A percentile compares a stretch with the other conserved stretches of the same genome.
These are phyloP conservation scores for Mangifera indica DNA, from an alignment of 345 rosid species.

Conservation along the genomic window DNA sequence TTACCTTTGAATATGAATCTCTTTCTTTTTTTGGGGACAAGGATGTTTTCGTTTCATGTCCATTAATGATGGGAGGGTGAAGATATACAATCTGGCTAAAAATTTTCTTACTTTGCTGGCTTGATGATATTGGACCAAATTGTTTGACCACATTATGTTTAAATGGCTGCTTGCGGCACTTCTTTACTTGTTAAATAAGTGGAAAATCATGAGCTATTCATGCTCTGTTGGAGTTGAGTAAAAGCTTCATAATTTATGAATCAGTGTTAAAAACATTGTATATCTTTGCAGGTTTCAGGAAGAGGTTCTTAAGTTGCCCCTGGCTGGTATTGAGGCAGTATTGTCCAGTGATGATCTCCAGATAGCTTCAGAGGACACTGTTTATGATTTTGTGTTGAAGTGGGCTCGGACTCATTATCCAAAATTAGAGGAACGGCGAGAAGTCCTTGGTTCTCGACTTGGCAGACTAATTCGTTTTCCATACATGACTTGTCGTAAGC, in stretches of 20 bases:
- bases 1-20: not conserved
- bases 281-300: slow-evolving; percentile 49
- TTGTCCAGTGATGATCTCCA: slow-evolving; percentile 65
- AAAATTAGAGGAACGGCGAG: slow-evolving; percentile 60
- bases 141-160: slow-evolving; percentile 4
- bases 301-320: slow-evolving; percentile 72
- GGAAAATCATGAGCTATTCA: slow-evolving; percentile 1
- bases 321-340: slow-evolving; percentile 77
- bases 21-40: not conserved
- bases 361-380: slow-evolving; percentile 66
- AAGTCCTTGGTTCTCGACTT: slow-evolving; percentile 51
- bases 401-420: slow-evolving; percentile 74
- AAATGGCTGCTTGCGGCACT: not conserved
- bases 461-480: slow-evolving; percentile 70
- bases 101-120: not conserved
- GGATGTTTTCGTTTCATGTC: not conserved
- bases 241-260: not conserved
- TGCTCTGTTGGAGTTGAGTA: not conserved
- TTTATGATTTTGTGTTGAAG: slow-evolving; percentile 64
- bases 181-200: not conserved
- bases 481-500: slow-evolving; percentile 64
- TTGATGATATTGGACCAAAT: not conserved
- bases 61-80: not conserved
- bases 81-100: not conserved
- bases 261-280: not conserved